These are phyloP conservation scores for Protomyces macrosporus DNA, from an alignment of 1,139 yeast species.

Conservation along the genomic window DNA sequence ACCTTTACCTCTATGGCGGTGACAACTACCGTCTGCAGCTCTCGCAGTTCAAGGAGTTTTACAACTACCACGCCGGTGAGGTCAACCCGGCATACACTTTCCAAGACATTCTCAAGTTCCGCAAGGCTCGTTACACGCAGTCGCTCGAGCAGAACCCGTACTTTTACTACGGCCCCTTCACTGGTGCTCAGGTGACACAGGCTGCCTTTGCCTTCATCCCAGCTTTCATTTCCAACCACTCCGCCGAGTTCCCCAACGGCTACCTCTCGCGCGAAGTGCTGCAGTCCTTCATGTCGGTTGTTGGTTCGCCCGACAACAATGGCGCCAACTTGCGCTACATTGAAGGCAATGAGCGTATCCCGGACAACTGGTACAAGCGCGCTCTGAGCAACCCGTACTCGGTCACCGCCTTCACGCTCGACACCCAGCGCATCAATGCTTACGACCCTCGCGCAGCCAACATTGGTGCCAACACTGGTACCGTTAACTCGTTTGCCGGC, in stretches of 20 bases:
- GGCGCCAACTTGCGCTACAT: constrained; percentile 4
- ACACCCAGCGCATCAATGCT: neutral
- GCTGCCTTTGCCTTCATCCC: constrained; percentile 24
- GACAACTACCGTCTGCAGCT: constrained; percentile 15
- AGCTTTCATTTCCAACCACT: constrained; percentile 25
- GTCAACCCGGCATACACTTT: constrained; percentile 1
- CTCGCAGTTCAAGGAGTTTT: constrained; percentile 17
- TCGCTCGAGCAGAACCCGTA: constrained; percentile 18
- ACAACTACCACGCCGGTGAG: constrained; percentile 17
- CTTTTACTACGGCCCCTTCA: constrained; percentile 19
- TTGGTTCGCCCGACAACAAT: constrained; percentile 3
- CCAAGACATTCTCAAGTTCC: constrained; percentile 9
- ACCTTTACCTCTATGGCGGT: constrained; percentile 12
- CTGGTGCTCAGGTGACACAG: constrained; percentile 10
- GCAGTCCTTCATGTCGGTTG: constrained; percentile 18
- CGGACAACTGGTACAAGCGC: constrained; percentile 22
- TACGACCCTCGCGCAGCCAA: constrained; percentile 1
- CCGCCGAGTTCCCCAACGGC: constrained; percentile 24
- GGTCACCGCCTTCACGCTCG: constrained; percentile 2
- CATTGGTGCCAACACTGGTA: constrained; percentile 15
- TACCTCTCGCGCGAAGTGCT: constrained; percentile 13
- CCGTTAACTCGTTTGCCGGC: constrained; percentile 14
- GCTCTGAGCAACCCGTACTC: constrained; percentile 10
- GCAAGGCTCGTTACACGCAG: constrained; percentile 15
- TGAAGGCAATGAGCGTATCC: constrained; percentile 21